These are phyloP conservation scores for Pseudonitzschia multistriata DNA, from an alignment of 108 stramenopile genomes.

Conservation along the genomic window DNA sequence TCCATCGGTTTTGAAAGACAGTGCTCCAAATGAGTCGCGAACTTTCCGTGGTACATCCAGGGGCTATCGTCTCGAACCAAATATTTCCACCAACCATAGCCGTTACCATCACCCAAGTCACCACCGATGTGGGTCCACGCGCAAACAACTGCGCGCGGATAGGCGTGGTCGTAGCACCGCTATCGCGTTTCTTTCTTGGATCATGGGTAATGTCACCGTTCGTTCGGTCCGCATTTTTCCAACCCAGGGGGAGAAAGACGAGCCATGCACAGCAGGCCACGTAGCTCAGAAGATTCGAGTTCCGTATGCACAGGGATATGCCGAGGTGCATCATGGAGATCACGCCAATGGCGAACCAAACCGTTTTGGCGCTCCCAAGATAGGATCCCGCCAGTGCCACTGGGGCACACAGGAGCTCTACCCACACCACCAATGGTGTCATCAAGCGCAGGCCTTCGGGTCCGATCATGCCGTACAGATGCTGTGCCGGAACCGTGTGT, in stretches of 20 bases:
- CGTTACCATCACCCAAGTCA: slow-evolving; percentile 38
- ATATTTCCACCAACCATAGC: slow-evolving; percentile 58
- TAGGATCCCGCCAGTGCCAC: slow-evolving; percentile 54
- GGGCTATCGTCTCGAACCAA: slow-evolving; percentile 73
- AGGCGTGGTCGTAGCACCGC: background rate
- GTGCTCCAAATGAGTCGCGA: slow-evolving; percentile 70
- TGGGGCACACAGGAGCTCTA: slow-evolving; percentile 66
- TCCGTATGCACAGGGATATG: slow-evolving; percentile 71
- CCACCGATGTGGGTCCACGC: background rate
- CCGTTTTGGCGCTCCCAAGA: slow-evolving; percentile 42
- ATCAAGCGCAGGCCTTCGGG: slow-evolving; percentile 68
- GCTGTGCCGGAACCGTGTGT: slow-evolving; percentile 68
- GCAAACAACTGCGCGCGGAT: background rate
- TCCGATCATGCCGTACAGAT: slow-evolving; percentile 73
- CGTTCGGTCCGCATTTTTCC: slow-evolving; percentile 3
- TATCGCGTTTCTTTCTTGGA: background rate
- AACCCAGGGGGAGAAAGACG: slow-evolving; percentile 58
- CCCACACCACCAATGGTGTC: slow-evolving; percentile 80
- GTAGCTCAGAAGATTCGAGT: slow-evolving; percentile 71
- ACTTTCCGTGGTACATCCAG: slow-evolving; percentile 58
- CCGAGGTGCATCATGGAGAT: slow-evolving; percentile 77
- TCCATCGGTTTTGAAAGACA: slow-evolving; percentile 82
- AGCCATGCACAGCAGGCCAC: slow-evolving; percentile 76
- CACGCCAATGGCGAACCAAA: slow-evolving; percentile 38
- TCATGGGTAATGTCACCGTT: background rate